Conservation (phyloP, 164 flowering plant species). For the Kalanchoe fedtschenkoi region DNA sequence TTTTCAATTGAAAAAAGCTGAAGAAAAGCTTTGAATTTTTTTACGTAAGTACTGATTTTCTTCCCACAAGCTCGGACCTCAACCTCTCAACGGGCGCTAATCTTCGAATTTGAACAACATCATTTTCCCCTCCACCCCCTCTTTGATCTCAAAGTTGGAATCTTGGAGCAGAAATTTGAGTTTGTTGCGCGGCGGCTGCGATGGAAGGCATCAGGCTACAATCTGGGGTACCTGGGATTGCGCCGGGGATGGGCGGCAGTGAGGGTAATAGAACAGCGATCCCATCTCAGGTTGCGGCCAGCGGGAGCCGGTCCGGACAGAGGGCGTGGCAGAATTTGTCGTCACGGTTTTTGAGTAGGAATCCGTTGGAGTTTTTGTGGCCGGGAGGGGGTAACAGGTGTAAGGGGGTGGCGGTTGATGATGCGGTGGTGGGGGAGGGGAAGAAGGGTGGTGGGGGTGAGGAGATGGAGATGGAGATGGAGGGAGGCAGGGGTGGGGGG, state of each 20-base stretch:
- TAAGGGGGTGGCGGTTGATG: neutral
- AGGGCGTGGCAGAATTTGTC: neutral
- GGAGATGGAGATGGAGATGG: too few relatives aligned
- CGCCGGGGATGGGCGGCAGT: neutral
- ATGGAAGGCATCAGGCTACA: neutral
- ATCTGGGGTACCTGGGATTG: neutral
- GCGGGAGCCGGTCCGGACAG: neutral
- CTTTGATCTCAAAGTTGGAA: neutral
- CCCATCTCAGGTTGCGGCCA: neutral
- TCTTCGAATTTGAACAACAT: neutral
- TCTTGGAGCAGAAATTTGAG: neutral
- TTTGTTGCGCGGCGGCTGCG: neutral
- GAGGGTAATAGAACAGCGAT: neutral
- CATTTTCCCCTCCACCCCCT: neutral
- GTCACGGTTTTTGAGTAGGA: conserved; percentile 1
- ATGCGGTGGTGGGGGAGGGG: neutral
- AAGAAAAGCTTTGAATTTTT: neutral
- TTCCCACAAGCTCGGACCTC: neutral
- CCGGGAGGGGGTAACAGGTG: neutral
- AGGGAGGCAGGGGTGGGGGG: too few relatives aligned
- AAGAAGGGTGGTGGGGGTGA: neutral
- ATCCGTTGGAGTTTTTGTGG: conserved; percentile 4
- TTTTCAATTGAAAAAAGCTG: neutral
- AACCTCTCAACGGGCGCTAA: neutral
- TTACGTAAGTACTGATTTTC: neutral